Evolutionary conservation across 1,139 yeast genomes (phyloP).

Genomic region (Lodderomyces oxycetoniae): DNA sequence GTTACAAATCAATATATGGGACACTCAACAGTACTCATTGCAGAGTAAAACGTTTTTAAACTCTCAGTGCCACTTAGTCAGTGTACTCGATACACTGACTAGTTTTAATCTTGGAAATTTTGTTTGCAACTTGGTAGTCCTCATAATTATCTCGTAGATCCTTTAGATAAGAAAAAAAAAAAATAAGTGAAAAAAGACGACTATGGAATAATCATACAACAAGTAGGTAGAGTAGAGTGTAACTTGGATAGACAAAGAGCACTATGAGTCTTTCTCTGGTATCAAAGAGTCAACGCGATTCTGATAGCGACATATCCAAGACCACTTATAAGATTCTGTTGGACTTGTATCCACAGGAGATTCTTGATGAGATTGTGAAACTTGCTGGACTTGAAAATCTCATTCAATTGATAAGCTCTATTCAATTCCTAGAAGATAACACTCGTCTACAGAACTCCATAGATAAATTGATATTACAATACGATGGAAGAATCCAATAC

Average conservation of each 20-base stretch:
- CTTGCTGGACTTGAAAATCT: constrained; percentile 10
- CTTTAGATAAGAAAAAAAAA: no score
- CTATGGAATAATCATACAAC: background rate
- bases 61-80: no score
- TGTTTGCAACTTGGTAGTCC: no score
- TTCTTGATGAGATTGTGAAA: constrained; percentile 9
- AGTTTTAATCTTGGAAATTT: no score
- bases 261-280: no score
- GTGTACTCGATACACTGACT: no score
- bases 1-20: no score
- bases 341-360: constrained; percentile 11
- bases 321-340: background rate
- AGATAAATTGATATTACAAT: constrained; percentile 6
- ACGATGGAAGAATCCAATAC: constrained; percentile 9
- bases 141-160: no score
- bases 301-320: no score
- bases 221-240: background rate
- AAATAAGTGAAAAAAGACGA: background rate
- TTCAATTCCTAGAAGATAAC: constrained; percentile 10
- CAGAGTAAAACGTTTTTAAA: no score
- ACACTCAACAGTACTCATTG: no score
- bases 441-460: constrained; percentile 8
- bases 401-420: constrained; percentile 6
- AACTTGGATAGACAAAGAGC: background rate
- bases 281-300: no score